A percentile compares a stretch with the other conserved stretches of the same genome.
phyloP scores from a whole-genome alignment of 306 rosid genomes.

The Benincasa hispida region DNA sequence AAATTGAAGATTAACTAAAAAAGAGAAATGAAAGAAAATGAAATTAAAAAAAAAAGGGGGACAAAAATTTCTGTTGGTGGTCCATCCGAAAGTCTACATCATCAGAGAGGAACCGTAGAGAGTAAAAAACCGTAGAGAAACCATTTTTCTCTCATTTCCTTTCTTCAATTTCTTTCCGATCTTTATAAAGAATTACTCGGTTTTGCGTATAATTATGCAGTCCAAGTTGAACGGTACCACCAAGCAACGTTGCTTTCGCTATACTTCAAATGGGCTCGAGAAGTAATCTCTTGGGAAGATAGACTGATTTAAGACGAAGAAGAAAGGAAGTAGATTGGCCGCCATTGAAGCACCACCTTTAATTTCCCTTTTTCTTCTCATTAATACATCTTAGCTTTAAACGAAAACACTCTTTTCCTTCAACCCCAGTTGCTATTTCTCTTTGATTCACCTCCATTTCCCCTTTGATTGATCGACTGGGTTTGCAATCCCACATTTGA shows the following conservation, averaged over 20 bases:
- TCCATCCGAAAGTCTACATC: neutral
- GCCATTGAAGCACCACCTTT: constrained; percentile 43
- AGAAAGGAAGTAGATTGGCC: constrained; percentile 22
- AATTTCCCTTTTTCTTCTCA: neutral
- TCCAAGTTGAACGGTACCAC: constrained; percentile 3
- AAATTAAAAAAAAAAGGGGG: neutral
- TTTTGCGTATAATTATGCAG: constrained; percentile 2
- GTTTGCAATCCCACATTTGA: neutral
- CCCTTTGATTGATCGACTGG: neutral
- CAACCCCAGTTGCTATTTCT: neutral
- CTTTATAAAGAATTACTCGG: neutral
- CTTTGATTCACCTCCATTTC: neutral
- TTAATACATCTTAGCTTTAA: neutral
- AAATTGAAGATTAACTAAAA: neutral
- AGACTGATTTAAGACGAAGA: neutral
- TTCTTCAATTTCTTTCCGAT: neutral
- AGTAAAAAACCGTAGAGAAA: neutral
- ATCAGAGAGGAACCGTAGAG: constrained; percentile 3
- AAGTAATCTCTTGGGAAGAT: neutral
- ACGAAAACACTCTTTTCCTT: neutral
- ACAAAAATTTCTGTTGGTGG: constrained; percentile 3
- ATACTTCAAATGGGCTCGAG: constrained; percentile 6
- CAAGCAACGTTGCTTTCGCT: constrained; percentile 14
- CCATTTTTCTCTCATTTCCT: neutral
- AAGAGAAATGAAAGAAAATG: neutral